Evolutionary conservation across 1,284 basidiomycete species (phyloP), one percentile per base, ranked within the genome.

Genomic region (Naganishia liquefaciens): DNA sequence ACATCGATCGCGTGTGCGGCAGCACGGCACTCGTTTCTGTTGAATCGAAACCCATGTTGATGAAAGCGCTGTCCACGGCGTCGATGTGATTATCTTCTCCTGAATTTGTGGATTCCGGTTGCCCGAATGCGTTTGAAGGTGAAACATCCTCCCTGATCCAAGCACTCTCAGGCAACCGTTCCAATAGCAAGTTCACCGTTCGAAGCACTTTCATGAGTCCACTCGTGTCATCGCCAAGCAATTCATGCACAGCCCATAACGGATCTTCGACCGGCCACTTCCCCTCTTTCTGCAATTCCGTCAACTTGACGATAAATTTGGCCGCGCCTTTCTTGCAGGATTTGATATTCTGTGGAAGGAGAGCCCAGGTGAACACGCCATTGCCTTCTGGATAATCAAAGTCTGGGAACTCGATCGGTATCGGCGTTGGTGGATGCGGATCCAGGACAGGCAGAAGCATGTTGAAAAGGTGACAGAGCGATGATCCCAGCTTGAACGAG

Each of bases 381-480:
- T 61, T 57, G 62, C 89, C 89, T 62, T 86, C 84, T 51, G 84
- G 80, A 21, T 75, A 75, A 39, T 84, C 83, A 61, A 87, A 83
- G 70, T 86, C 82, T 6, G 88, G 90, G 19, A 75, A 71, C 28
- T 77, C 77, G 66, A 75, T 76, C 19, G 69, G 67, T 55, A 79
- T 74, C 1, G 68, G 69, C 25, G 69, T 46, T 0, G 77, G 76
- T 7, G 69, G 68, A 19, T 73, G 68, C 50, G 85, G 84, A 65
- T 85, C 63, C 64, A 79, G 84, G 11, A 83, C 76, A 64, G 84
- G 82, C 33, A 89, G 89, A 65, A 95, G 87, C 74, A 89, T 86
- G 81, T 99, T 96, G 84, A 91, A 95, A 72, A 99, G 88, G 80
- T 89, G 93, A 81, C 93, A 95, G 68, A 99, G 88, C 42, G 94